Percentiles rank a stretch among this genome's conserved stretches.
These are phyloP conservation scores for Closterium sp. DNA, from an alignment of 139 green algal species.

Conservation along the genomic window DNA sequence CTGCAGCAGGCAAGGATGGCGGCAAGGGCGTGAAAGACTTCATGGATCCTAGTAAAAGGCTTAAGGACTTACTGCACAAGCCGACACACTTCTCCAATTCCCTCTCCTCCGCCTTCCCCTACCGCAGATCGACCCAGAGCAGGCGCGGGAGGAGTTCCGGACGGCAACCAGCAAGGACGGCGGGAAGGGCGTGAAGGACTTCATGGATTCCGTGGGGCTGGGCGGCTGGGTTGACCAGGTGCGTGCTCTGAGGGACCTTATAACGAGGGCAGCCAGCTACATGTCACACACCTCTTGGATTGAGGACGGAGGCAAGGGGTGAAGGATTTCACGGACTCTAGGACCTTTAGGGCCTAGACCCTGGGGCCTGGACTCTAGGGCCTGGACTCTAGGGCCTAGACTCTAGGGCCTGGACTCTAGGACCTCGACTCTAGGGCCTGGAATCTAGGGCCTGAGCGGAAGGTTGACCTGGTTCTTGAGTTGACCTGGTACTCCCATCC, in stretches of 20 bases:
- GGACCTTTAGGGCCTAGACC: background rate
- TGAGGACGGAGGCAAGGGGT: constrained; percentile 56
- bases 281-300: no score
- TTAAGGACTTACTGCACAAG: no score
- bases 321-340: constrained; percentile 73
- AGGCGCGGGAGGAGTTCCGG: constrained; percentile 65
- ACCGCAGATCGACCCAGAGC: constrained; percentile 90
- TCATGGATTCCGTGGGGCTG: constrained; percentile 80
- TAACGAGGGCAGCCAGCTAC: no score
- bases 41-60: no score
- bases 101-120: no score
- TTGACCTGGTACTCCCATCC: no score
- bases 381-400: background rate
- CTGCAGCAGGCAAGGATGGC: constrained; percentile 39
- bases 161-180: constrained; percentile 50
- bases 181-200: constrained; percentile 69
- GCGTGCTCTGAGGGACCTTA: background rate
- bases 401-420: background rate
- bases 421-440: background rate
- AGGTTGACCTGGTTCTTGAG: no score
- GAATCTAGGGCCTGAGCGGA: background rate
- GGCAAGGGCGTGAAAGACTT: background rate
- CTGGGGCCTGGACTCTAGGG: background rate
- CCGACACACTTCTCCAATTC: no score
- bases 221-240: constrained; percentile 54